Base-by-base conservation (phyloP, 805 yeast genomes). In the Schwanniomyces yamadae region DNA sequence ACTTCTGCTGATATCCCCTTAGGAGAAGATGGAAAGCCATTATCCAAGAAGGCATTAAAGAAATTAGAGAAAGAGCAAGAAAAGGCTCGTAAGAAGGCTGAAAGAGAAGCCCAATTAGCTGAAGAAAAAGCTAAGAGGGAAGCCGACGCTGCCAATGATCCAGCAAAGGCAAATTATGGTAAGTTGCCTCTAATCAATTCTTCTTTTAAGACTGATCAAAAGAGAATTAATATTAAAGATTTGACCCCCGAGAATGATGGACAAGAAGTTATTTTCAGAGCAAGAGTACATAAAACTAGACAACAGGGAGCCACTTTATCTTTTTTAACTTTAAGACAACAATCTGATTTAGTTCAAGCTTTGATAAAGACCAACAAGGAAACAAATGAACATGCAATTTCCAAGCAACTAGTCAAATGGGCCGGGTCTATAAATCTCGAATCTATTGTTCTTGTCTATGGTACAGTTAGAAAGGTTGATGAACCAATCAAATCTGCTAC, bases 331-430 rank as follows among this genome's bases (percentile, higher is more conserved):
- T 80, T 93, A 52, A 84, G 99, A 71, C 99, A 93, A 71, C 96
- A 88, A 68, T 72, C 77, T 37, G 77, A 78, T 41, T 66, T 83
- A 54, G 78, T 90, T 53, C 98, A 91, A 73, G 95, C 84, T 40
- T 73, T 93, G 44, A 71, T 90, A 45, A 87, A 82, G 57, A 83
- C 84, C 42, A 80, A 84, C 54, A 78, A 78, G 53, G 80, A 80
- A 44, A 67, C 82, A 30, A 61, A 57, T 45, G 50, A 47, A 20
- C 46, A 46, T 14, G 54, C 63, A 27, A 74, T 93, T 31, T 85
- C 96, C 34, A 93, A 93, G 68, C 96, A 84, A 61, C 85, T 93
- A 91, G 95, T 90, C 48, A 93, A 93, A 69, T 93, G 96, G 96
- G 84, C 89, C 18, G 86, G 91, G 24, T 69, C 84, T 23, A 75